A percentile compares a stretch with the other conserved stretches of the same genome.
phyloP scores from a whole-genome alignment of 176 grass and related monocot genomes.

The Sorghum bicolor region DNA sequence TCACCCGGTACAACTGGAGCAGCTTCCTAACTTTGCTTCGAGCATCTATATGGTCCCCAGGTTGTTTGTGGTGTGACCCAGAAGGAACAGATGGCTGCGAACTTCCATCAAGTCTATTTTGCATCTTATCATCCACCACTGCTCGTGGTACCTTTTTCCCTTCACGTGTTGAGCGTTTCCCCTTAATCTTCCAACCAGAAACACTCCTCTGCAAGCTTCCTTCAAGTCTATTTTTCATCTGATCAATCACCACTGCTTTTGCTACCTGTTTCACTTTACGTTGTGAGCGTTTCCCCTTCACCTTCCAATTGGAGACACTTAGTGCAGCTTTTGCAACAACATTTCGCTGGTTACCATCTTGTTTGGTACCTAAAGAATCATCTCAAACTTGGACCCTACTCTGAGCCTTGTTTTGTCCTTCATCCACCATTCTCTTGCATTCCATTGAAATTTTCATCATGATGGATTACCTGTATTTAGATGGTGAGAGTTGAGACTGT shows the following conservation, averaged over 20 bases:
- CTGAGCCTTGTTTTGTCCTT: background rate
- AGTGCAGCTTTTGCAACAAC: background rate
- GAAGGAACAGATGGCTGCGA: constrained; percentile 33
- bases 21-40: constrained; percentile 56
- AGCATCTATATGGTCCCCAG: constrained; percentile 16
- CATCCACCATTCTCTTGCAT: constrained; percentile 6
- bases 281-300: background rate
- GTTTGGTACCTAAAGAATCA: constrained; percentile 3
- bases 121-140: background rate
- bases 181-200: background rate
- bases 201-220: background rate
- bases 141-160: background rate
- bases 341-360: background rate
- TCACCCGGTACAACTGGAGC: constrained; percentile 38
- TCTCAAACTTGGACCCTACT: background rate
- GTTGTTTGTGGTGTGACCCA: background rate
- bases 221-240: constrained; percentile 10
- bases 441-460: too few species aligned
- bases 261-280: background rate
- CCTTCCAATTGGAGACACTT: background rate
- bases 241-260: background rate
- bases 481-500: background rate
- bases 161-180: background rate
- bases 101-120: constrained; percentile 11
- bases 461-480: background rate